Percentiles rank a stretch among this genome's conserved stretches.
Evolutionary conservation across 2,329 filamentous ascomycete species (phyloP).

Genomic region (Trichoderma oligosporum): DNA sequence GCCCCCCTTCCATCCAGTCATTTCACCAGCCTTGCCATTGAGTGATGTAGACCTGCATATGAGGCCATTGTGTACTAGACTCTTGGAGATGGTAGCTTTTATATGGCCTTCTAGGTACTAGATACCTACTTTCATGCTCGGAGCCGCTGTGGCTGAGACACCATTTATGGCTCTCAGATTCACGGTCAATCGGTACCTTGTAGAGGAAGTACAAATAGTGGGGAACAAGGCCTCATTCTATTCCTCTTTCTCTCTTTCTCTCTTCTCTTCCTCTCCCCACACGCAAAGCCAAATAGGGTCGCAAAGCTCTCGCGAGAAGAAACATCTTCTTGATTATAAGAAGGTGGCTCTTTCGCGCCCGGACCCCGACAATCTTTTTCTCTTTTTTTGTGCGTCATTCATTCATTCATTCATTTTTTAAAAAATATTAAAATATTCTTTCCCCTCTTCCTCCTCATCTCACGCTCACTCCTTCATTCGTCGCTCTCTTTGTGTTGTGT

Average conservation of each 20-base stretch:
- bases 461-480: constrained; percentile 46
- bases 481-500: constrained; percentile 54
- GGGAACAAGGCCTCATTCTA: constrained; percentile 22
- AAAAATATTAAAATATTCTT: constrained; percentile 27
- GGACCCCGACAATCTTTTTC: constrained; percentile 46
- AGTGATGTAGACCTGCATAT: constrained; percentile 15
- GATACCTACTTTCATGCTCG: neutral
- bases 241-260: constrained; percentile 43
- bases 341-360: constrained; percentile 50
- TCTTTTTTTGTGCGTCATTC: constrained; percentile 37
- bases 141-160: constrained; percentile 17
- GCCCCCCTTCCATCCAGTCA: neutral
- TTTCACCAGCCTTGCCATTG: neutral
- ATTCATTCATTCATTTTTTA: constrained; percentile 29
- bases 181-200: constrained; percentile 15
- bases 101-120: constrained; percentile 5
- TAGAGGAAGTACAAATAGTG: constrained; percentile 24
- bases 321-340: constrained; percentile 46
- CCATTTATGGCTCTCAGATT: constrained; percentile 11
- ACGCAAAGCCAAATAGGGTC: constrained; percentile 55
- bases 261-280: constrained; percentile 40
- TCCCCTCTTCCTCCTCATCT: constrained; percentile 30
- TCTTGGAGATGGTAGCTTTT: neutral
- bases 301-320: constrained; percentile 53
- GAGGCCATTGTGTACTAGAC: neutral